Conservation (phyloP, 169 alveolate species). For the Cryptosporidium andersoni region DNA sequence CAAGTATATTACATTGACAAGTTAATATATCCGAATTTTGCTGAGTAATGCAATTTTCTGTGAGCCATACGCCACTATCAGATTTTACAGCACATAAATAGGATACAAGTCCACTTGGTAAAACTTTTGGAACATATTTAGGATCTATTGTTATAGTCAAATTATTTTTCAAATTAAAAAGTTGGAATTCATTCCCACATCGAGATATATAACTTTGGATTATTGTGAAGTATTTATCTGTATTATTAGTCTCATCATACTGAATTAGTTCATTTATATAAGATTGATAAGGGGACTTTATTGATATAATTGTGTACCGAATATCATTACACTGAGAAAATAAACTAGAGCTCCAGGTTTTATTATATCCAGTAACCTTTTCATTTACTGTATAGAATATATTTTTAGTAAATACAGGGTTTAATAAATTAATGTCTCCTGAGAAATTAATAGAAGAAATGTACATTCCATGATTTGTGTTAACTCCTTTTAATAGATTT, state of each 20-base stretch:
- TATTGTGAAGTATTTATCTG: conserved; percentile 4
- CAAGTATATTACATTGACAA: conserved; percentile 41
- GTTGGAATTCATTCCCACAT: conserved; percentile 46
- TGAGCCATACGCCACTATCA: conserved; percentile 10
- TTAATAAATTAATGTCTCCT: background rate
- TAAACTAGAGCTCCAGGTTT: conserved; percentile 5
- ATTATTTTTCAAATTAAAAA: background rate
- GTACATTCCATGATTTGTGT: background rate
- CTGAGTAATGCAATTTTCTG: conserved; percentile 18
- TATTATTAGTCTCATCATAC: background rate
- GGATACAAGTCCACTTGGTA: conserved; percentile 7
- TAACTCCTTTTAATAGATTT: conserved; percentile 6
- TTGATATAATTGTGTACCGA: conserved; percentile 18
- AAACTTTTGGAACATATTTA: conserved; percentile 43
- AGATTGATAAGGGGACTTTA: conserved; percentile 15
- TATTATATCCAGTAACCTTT: background rate
- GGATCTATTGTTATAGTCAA: conserved; percentile 11
- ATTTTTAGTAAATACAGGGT: conserved; percentile 11
- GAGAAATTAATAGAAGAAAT: conserved; percentile 18
- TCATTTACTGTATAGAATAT: conserved; percentile 18
- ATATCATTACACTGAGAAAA: conserved; percentile 26
- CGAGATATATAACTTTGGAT: conserved; percentile 27
- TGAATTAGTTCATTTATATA: conserved; percentile 18
- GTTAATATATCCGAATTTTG: background rate
- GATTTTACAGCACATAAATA: conserved; percentile 27